Base-by-base conservation (phyloP, 768 basidiomycete species). In the Pleurotus tuber-regium region DNA sequence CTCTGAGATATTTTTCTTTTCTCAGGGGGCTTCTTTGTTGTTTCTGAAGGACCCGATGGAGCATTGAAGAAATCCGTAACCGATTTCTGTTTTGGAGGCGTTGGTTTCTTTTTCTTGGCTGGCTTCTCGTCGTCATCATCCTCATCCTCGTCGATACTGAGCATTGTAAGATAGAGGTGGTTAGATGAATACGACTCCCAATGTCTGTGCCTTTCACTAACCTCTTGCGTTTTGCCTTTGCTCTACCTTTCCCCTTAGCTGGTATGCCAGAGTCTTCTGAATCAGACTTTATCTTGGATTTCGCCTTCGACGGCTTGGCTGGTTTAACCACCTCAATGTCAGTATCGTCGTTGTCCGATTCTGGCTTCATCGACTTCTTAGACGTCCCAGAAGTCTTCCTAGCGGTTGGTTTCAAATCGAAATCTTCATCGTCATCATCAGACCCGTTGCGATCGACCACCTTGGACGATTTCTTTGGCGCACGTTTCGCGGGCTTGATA, bases 151-250 rank as follows among this genome's bases (percentile, higher is more conserved):
- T 73, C 63, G 24, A 66, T 63, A 40, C 75, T 23, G 28, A 23
- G 41, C 4, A 50, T 53, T 35, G 54, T 16, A 39, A 48, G 6
- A 42, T 35, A 14, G 12, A 51, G 12, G 18, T 3, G 23, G 23
- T 25, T 23, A 33, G 43, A 42, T 12, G 38, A 43, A 46, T 40
- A 33, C 11, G n/a, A n/a, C n/a, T n/a, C n/a, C n/a, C n/a, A n/a
- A n/a, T n/a, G n/a, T n/a, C n/a, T n/a, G n/a, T n/a, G 39, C 11
- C 19, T 8, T 6, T 11, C 2, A 4, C 73, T 26, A 44, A 86
- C 89, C 80, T 87, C 67, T 90, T 92, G 36, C 87, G 82, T 67
- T 91, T 91, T 38, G 69, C 62, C 51, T 68, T 65, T 21, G 58
- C 67, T 42, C 60, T 56, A 12, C 59, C 61, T 48, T 61, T 57